Conservation (phyloP, 148 eudicot species). For the Cornus kousa region DNA sequence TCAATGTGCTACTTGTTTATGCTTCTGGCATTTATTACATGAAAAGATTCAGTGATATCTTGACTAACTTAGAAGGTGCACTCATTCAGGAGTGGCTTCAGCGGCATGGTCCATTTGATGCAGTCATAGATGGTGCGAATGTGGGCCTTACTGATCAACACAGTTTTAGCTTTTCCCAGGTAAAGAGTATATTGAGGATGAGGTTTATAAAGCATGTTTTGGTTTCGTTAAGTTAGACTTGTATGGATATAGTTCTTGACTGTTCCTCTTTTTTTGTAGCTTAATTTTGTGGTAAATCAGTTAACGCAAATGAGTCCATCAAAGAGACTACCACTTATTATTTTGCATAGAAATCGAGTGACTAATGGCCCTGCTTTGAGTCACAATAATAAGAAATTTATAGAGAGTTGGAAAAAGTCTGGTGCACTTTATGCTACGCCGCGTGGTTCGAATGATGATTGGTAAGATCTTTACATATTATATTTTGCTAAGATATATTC, state of each 20-base stretch:
- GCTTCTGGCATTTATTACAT: slow-evolving; percentile 15
- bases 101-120: slow-evolving; percentile 92
- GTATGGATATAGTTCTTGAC: not conserved
- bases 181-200: slow-evolving; percentile 13
- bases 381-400: slow-evolving; percentile 52
- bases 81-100: slow-evolving; percentile 76
- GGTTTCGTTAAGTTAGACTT: not conserved
- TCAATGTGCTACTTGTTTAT: slow-evolving; percentile 15
- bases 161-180: slow-evolving; percentile 55
- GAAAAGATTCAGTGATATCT: slow-evolving; percentile 16
- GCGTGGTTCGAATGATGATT: slow-evolving; percentile 87
- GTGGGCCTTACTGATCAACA: slow-evolving; percentile 49
- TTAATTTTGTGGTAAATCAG: slow-evolving; percentile 54
- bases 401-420: slow-evolving; percentile 62
- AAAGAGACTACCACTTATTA: slow-evolving; percentile 72
- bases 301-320: slow-evolving; percentile 56
- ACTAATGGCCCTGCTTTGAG: slow-evolving; percentile 56
- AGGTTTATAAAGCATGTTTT: not conserved
- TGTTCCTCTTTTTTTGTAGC: slow-evolving; percentile 35
- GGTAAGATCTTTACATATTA: slow-evolving; percentile 30
- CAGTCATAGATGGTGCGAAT: slow-evolving; percentile 90
- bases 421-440: slow-evolving; percentile 84
- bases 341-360: slow-evolving; percentile 69
- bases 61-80: slow-evolving; percentile 28
- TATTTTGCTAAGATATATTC: not conserved